Evolutionary conservation across 345 rosid species (phyloP), one percentile per base, ranked within the genome.

Genomic region (Citrus hindsii): DNA sequence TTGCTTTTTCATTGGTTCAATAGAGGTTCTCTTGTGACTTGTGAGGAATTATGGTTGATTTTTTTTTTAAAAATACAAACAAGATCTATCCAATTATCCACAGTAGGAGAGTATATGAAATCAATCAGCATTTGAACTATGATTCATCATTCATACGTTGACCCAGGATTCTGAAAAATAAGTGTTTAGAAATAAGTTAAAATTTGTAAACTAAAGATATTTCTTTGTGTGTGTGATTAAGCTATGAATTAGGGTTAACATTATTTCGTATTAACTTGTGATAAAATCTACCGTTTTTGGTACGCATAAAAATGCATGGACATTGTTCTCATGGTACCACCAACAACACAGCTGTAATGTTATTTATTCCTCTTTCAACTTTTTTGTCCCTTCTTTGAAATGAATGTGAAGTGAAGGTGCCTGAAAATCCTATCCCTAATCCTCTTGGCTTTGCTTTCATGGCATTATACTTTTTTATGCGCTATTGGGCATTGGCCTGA

Each of bases 331-430:
- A 32, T 5, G 35, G 58, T 53, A 53, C 58, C 58, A 53, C 58
- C 21, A 53, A 4, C 58, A 53, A 53, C 58, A 53, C 58, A 53
- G 58, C 58, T 53, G 58, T 18, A 53, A 18, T 5, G 58, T 53
- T 53, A 18, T 53, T 53, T 53, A 53, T 53, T 53, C 58, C 58
- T 53, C 58, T 6, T 53, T 5, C 6, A 53, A 18, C 58, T 53
- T 18, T 53, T 32, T 61, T 3, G 51, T 3, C 18, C 51, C 51
- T 10, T 12, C 51, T 55, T 80, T 69, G 56, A 48, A 38, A 61
- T 75, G 67, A 62, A 48, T 19, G 76, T 18, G 65, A 75, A 75
- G 76, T 10, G 46, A 80, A 75, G 71, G 65, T 38, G 35, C 35
- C 42, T 35, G 65, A 25, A 80, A 75, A 51, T 63, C 56, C 24